Evolutionary conservation across 805 yeast species (phyloP).

Genomic region (Lipomyces mesembrius): DNA sequence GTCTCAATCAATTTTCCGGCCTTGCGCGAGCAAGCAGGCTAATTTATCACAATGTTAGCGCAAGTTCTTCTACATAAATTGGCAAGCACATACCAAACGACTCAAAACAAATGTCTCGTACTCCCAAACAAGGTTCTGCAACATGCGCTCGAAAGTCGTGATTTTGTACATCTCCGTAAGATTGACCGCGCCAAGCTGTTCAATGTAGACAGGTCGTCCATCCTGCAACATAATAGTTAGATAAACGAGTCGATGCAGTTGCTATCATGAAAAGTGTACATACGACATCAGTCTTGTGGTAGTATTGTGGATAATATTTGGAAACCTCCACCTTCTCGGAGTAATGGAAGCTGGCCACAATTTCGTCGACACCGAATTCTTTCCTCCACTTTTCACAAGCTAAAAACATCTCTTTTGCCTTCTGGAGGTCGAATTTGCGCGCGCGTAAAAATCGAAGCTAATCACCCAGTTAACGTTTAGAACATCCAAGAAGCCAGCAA

Average conservation of each 20-base stretch:
- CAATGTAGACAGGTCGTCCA: constrained; percentile 94
- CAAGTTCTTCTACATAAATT: not conserved
- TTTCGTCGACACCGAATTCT: constrained; percentile 83
- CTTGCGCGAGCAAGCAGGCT: constrained; percentile 90
- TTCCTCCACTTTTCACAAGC: constrained; percentile 90
- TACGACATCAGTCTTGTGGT: constrained; percentile 86
- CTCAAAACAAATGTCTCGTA: constrained; percentile 84
- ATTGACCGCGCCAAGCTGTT: constrained; percentile 90
- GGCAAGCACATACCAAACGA: constrained; percentile 57
- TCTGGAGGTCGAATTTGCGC: constrained; percentile 83
- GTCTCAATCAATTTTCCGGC: constrained; percentile 83
- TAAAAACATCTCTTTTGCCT: constrained; percentile 80
- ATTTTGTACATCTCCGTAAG: constrained; percentile 88
- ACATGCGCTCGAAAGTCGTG: constrained; percentile 94
- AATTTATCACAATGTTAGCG: not conserved
- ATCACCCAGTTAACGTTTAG: not conserved
- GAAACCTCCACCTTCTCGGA: constrained; percentile 76
- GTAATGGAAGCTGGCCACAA: constrained; percentile 84
- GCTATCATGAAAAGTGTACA: not conserved
- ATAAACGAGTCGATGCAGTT: not conserved
- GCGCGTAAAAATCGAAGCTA: constrained; percentile 86
- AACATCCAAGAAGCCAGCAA: not conserved
- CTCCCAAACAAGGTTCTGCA: constrained; percentile 95
- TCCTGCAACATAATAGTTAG: constrained; percentile 50
- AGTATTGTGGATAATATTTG: constrained; percentile 87